Evolutionary conservation across 257 asterid genomes (phyloP), one percentile per base, ranked within the genome.

Genomic region (Ehretia macrophylla): DNA sequence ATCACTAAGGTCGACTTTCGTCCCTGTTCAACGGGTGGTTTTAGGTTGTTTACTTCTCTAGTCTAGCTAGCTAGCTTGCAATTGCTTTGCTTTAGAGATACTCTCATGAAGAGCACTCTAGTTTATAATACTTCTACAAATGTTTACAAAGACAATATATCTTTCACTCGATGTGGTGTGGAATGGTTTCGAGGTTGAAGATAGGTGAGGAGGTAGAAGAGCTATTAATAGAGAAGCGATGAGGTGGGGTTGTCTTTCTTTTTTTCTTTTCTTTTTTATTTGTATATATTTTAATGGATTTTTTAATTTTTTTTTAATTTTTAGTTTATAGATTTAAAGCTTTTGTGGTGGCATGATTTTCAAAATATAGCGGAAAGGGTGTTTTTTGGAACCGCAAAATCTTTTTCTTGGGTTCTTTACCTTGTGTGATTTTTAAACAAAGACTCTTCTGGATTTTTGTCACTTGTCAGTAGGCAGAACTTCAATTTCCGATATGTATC

Each of bases 401-500:
- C 13, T 67, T 50, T 21, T 46, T 51, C 50, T 4, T 27, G 68
- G 63, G 51, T 64, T 62, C n/a, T n/a, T 72, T 48, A 32, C 53
- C 57, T 63, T 49, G 39, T 64, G 68, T 62, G 65, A 80, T 56
- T 72, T 65, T 13, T 50, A 68, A 52, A 27, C 62, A 55, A 38
- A 42, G 47, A 1, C 47, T 42, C 47, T 4, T 42, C 47, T 2
- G 11, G 47, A 42, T 3, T n/a, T 38, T 38, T 54, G 73, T 63
- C 63, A 68, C 69, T 8, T 68, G 73, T 58, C 57, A 79, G 81
- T 77, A n/a, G 66, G 69, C 82, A 66, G 35, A 63, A 62, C 62
- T 69, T 64, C 75, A 75, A 83, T 75, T 77, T 73, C 89, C 86
- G 40, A 73, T 40, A 69, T 47, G 32, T 59, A 14, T 42, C 12